A percentile compares a stretch with the other conserved stretches of the same genome.
Evolutionary conservation across 257 asterid species (phyloP).

Genomic region (Nicotiana obtusifolia): DNA sequence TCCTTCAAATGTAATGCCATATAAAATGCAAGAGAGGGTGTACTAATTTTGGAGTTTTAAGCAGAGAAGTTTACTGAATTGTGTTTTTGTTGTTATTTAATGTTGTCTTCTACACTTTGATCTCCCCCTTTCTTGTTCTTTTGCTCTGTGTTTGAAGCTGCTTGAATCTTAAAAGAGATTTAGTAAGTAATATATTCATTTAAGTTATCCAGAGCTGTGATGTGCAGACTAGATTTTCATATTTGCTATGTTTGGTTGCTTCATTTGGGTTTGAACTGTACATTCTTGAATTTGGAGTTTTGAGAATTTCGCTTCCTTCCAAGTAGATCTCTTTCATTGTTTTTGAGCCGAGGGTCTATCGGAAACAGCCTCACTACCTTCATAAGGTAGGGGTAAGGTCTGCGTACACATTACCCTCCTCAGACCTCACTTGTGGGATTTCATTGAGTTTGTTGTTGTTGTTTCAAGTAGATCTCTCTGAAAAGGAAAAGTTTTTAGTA

Average conservation of each 20-base stretch:
- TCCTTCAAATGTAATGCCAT: too few species aligned
- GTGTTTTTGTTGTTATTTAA: background rate
- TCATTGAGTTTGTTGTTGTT: too few species aligned
- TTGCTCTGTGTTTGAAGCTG: background rate
- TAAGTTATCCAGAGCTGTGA: background rate
- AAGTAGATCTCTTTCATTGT: background rate
- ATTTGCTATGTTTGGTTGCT: background rate
- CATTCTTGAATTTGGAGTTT: background rate
- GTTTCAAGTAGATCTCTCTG: background rate
- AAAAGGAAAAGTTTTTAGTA: background rate
- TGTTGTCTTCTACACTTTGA: background rate
- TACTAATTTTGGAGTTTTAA: background rate
- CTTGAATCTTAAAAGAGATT: background rate
- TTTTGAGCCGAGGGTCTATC: too few species aligned
- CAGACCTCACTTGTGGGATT: too few species aligned
- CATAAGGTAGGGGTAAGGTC: too few species aligned
- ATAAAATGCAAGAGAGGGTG: background rate
- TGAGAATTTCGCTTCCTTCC: background rate
- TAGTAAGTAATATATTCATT: background rate
- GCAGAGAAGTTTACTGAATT: background rate
- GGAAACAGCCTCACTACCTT: too few species aligned
- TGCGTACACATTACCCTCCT: too few species aligned
- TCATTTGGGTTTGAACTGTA: background rate
- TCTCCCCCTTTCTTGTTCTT: background rate
- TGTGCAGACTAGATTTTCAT: background rate